A percentile compares a stretch with the other conserved stretches of the same genome.
These are phyloP conservation scores for Pleurotus salmoneostramineus DNA, from an alignment of 768 basidiomycete genomes.

Conservation along the genomic window DNA sequence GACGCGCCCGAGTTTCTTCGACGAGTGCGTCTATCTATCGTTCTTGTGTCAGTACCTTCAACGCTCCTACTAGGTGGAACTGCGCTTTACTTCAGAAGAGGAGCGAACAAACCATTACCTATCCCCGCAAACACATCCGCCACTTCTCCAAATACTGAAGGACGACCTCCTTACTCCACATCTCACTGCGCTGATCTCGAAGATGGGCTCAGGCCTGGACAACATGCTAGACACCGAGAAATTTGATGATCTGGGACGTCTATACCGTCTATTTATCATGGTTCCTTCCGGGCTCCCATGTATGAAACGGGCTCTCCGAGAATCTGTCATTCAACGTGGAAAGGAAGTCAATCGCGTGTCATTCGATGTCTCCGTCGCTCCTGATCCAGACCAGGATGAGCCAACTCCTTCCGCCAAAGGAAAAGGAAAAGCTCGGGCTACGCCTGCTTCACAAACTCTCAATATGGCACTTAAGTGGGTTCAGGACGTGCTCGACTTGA, in stretches of 20 bases:
- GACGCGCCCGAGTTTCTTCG: conserved; percentile 81
- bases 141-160: conserved; percentile 75
- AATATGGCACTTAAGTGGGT: conserved; percentile 86
- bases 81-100: conserved; percentile 78
- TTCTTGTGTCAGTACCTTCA: conserved; percentile 9
- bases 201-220: conserved; percentile 83
- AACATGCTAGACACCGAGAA: conserved; percentile 83
- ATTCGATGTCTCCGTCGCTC: conserved; percentile 30
- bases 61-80: conserved; percentile 57
- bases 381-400: conserved; percentile 28
- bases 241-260: conserved; percentile 66
- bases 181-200: conserved; percentile 66
- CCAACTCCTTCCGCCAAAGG: conserved; percentile 41
- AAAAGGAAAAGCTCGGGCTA: conserved; percentile 34
- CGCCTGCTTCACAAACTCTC: conserved; percentile 44
- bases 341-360: conserved; percentile 72
- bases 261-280: conserved; percentile 72
- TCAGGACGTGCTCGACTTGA: conserved; percentile 83
- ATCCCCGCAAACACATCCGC: conserved; percentile 62
- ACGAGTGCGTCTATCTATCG: conserved; percentile 46
- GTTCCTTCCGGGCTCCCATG: conserved; percentile 64
- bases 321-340: conserved; percentile 70
- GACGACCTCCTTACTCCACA: conserved; percentile 75
- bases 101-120: conserved; percentile 85
- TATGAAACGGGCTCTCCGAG: conserved; percentile 65